A percentile compares a stretch with the other conserved stretches of the same genome.
These are phyloP conservation scores for Boletus rubescentipes DNA, from an alignment of 768 basidiomycete genomes.

Conservation along the genomic window DNA sequence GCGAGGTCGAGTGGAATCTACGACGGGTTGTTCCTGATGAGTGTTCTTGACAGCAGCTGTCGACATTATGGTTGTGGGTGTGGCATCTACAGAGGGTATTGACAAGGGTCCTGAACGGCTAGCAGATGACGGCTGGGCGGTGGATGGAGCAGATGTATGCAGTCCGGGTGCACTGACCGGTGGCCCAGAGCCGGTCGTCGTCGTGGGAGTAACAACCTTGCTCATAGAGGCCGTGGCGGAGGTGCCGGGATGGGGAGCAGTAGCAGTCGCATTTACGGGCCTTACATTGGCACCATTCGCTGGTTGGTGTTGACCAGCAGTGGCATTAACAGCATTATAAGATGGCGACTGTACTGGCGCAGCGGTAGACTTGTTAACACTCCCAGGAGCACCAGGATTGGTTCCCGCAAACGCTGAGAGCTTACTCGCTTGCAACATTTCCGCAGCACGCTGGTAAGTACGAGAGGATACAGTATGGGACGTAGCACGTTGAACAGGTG, in stretches of 20 bases:
- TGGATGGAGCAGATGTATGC: conserved; percentile 5
- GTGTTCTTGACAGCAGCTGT: conserved; percentile 16
- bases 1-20: conserved; percentile 26
- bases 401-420: conserved; percentile 4
- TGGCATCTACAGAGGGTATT: conserved; percentile 16
- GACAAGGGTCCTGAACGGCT: conserved; percentile 15
- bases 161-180: conserved; percentile 6
- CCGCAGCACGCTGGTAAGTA: conserved; percentile 23
- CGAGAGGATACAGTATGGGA: conserved; percentile 22
- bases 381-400: not conserved
- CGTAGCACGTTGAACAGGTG: conserved; percentile 19
- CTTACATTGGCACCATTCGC: conserved; percentile 5
- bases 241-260: not conserved
- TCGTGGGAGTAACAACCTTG: conserved; percentile 8
- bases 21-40: conserved; percentile 19
- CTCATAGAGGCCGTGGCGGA: conserved; percentile 3
- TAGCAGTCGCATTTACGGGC: conserved; percentile 4
- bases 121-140: conserved; percentile 8
- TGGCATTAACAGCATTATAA: not conserved
- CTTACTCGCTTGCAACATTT: conserved; percentile 23
- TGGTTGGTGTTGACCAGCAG: conserved; percentile 11
- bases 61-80: conserved; percentile 9
- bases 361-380: conserved; percentile 8
- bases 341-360: conserved; percentile 6
- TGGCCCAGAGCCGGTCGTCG: conserved; percentile 3